phyloP scores from a whole-genome alignment of 495 filamentous ascomycete species.

The Hyaloscypha variabilis region DNA sequence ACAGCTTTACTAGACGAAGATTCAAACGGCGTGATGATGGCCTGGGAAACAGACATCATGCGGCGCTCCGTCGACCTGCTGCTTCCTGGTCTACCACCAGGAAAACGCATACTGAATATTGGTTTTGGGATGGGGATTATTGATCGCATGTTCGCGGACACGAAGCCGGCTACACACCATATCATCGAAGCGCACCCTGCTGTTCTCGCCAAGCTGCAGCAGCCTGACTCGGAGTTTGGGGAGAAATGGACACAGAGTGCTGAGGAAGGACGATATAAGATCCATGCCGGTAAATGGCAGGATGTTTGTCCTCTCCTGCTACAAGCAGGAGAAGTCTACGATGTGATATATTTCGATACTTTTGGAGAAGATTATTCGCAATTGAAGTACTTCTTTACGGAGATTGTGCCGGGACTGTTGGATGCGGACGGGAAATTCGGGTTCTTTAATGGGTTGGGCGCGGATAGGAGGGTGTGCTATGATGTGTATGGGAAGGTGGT shows the following conservation, averaged over 20 bases:
- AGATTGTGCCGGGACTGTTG: conserved; percentile 79
- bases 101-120: conserved; percentile 81
- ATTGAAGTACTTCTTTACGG: conserved; percentile 84
- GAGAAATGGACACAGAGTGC: conserved; percentile 45
- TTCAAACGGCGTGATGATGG: conserved; percentile 95
- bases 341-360: conserved; percentile 97
- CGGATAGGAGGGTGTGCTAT: conserved; percentile 89
- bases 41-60: conserved; percentile 95
- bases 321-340: conserved; percentile 70
- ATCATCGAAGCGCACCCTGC: conserved; percentile 91
- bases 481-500: conserved; percentile 94
- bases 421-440: conserved; percentile 76
- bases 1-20: conserved; percentile 75
- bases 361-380: conserved; percentile 92
- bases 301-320: conserved; percentile 75
- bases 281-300: conserved; percentile 74
- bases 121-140: conserved; percentile 98
- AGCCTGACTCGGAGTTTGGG: conserved; percentile 45
- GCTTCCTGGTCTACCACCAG: conserved; percentile 50
- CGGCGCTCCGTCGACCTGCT: conserved; percentile 68
- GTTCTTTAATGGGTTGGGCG: conserved; percentile 96
- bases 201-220: conserved; percentile 69
- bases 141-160: conserved; percentile 76
- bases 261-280: conserved; percentile 44
- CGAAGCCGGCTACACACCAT: conserved; percentile 70